These are phyloP conservation scores for Podila minutissima DNA, from an alignment of 192 early-diverging fungal species.

Conservation along the genomic window DNA sequence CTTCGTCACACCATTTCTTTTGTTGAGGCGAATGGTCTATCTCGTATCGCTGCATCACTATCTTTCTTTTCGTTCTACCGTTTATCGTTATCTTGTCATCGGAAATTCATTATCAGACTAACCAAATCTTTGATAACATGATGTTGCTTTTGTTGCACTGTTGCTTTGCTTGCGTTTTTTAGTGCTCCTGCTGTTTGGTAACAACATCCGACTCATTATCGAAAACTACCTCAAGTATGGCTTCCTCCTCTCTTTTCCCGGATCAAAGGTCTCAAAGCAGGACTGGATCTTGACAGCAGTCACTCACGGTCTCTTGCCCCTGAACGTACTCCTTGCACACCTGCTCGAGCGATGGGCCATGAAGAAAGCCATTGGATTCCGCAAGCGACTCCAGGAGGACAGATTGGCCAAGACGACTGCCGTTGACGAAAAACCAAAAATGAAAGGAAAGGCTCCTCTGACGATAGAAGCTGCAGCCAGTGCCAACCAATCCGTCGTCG, in stretches of 20 bases:
- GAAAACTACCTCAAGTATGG: conserved; percentile 94
- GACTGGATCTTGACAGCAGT: conserved; percentile 68
- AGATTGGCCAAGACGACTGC: conserved; percentile 1
- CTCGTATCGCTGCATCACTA: not conserved
- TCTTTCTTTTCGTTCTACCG: not conserved
- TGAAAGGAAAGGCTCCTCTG: conserved; percentile 6
- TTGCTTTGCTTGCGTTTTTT: conserved; percentile 8
- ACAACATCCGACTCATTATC: conserved; percentile 84
- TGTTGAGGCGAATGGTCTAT: not conserved
- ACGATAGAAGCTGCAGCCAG: conserved; percentile 35
- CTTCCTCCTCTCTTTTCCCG: conserved; percentile 77
- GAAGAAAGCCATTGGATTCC: conserved; percentile 25
- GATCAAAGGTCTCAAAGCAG: conserved; percentile 52
- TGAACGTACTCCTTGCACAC: conserved; percentile 67
- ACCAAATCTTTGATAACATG: too few relatives aligned
- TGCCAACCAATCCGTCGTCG: conserved; percentile 22
- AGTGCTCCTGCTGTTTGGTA: conserved; percentile 83
- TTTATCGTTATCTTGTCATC: too few relatives aligned
- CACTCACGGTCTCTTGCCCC: conserved; percentile 59
- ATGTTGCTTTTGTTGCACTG: too few relatives aligned
- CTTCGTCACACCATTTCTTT: too few relatives aligned
- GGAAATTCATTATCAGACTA: too few relatives aligned
- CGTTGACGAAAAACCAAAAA: conserved; percentile 18
- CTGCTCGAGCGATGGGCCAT: conserved; percentile 66
- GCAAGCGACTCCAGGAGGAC: conserved; percentile 24